Base-by-base conservation (phyloP, 768 basidiomycete genomes). In the Phaeotremella fagi region DNA sequence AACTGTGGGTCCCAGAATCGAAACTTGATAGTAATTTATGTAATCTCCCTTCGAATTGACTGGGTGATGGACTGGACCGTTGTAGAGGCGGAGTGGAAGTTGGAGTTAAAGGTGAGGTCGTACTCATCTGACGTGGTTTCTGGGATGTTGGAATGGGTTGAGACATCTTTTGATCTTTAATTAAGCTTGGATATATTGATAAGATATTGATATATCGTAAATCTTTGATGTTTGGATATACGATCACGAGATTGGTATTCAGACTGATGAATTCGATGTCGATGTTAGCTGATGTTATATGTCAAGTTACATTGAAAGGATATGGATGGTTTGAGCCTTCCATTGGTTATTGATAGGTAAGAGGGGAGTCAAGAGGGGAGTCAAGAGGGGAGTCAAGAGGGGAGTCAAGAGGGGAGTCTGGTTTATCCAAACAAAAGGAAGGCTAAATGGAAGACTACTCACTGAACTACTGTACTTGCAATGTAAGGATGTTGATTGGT, bases 1-100 rank as follows among this genome's bases (percentile, higher is more conserved):
- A 55, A 18, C 44, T 45, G 45, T 59, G 58, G 1, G 58, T 59
- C 11, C 58, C 58, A 27, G 53, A 48, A 18, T 59, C 58, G 33
- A 53, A 51, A 43, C 47, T 38, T 0, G 45, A 43, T 9, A 59
- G 37, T 5, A 59, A 22, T 41, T 55, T 43, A 24, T 54, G 49
- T n/a, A 59, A 25, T 43, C 50, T 16, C 9, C 14, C n/a, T 25
- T 59, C 53, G 43, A 27, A 4, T 42, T 29, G 27, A 45, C 42
- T 5, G 27, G 41, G 23, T n/a, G 38, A 29, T 27, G 29, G 33
- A 35, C 5, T 36, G n/a, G n/a, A n/a, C n/a, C n/a, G n/a, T 26
- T 24, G 53, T 54, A 38, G 42, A 4, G 56, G 56, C 11, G 56
- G 56, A 2, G 56, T 57, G 5, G 50, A 50, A 9, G 20, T 15